Conservation (phyloP, 345 rosid genomes). For the Stellera chamaejasme region DNA sequence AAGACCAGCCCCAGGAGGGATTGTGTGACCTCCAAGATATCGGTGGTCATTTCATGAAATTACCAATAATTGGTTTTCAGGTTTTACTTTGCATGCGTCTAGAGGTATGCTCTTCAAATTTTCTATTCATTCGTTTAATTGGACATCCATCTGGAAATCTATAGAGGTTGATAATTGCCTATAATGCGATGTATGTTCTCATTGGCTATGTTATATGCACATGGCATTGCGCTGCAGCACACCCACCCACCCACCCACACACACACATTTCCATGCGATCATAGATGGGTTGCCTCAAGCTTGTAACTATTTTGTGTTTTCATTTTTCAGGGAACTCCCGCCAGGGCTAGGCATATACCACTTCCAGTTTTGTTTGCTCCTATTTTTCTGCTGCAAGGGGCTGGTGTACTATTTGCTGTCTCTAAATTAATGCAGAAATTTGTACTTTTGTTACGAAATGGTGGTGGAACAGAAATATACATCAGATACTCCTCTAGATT, state of each 20-base stretch:
- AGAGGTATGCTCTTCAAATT: conserved; percentile 44
- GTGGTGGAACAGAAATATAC: conserved; percentile 66
- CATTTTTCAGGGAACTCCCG: conserved; percentile 79
- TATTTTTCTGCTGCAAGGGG: conserved; percentile 79
- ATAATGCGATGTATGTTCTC: conserved; percentile 5
- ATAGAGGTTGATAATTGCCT: no score
- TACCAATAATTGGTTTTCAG: conserved; percentile 83
- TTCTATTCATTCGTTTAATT: no score
- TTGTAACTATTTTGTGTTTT: conserved; percentile 14
- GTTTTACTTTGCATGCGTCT: conserved; percentile 84
- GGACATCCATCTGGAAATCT: no score
- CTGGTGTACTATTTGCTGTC: conserved; percentile 73
- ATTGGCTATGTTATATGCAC: conserved; percentile 16
- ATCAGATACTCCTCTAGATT: conserved; percentile 59
- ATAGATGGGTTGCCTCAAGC: no score
- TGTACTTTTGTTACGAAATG: conserved; percentile 54
- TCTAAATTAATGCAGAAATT: conserved; percentile 73
- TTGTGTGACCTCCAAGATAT: conserved; percentile 78
- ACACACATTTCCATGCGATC: no score
- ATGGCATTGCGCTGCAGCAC: no score
- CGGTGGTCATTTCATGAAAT: conserved; percentile 92
- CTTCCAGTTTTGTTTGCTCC: conserved; percentile 82
- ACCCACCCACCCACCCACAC: no score
- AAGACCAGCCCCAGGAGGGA: conserved; percentile 48
- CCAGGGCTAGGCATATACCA: conserved; percentile 67